phyloP scores from a whole-genome alignment of 371 early-diverging fungal genomes.

The Coemansia sp. region DNA sequence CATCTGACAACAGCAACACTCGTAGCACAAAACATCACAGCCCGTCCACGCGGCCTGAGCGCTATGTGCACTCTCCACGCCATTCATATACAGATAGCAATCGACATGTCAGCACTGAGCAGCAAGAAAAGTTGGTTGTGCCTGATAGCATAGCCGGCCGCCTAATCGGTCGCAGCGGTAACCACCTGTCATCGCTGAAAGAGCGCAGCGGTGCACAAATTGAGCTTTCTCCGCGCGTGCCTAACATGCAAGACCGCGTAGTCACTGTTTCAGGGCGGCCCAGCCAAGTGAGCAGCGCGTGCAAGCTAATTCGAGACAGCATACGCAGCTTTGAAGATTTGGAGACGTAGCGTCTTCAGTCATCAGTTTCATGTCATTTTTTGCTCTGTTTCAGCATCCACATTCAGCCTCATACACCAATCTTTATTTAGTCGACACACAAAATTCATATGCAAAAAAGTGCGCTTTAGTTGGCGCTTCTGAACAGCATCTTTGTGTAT shows the following conservation, averaged over 20 bases:
- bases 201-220: constrained; percentile 36
- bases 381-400: constrained; percentile 1
- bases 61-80: not conserved
- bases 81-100: not conserved
- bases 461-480: constrained; percentile 6
- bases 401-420: not conserved
- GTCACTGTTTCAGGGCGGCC: constrained; percentile 33
- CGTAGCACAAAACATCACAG: not conserved
- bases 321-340: constrained; percentile 29
- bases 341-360: not conserved
- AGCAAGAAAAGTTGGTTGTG: constrained; percentile 32
- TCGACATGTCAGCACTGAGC: not conserved
- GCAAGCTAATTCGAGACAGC: constrained; percentile 24
- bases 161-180: constrained; percentile 45
- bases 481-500: constrained; percentile 35
- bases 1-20: not conserved
- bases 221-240: constrained; percentile 33
- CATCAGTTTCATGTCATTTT: not conserved
- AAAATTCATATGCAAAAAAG: not conserved
- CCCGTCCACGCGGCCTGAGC: not conserved
- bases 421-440: constrained; percentile 1
- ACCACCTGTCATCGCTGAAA: constrained; percentile 13
- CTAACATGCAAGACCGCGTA: constrained; percentile 29
- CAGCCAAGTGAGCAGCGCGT: constrained; percentile 20
- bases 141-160: constrained; percentile 38